Conservation (phyloP, 2,329 filamentous ascomycete species). For the Alternaria viburni region DNA sequence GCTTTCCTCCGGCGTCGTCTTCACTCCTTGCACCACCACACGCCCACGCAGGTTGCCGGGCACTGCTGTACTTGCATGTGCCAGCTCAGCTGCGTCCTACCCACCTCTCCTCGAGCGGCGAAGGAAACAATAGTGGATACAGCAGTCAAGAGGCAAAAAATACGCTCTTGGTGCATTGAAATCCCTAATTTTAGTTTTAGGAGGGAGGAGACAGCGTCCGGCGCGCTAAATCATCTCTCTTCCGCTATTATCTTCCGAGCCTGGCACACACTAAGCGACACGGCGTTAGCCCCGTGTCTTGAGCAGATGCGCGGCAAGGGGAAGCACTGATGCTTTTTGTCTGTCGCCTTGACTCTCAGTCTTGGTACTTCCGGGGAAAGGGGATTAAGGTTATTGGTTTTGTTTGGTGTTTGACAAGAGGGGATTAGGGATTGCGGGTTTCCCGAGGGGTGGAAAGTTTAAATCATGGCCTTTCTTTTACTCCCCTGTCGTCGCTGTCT, state of each 20-base stretch:
- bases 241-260: background rate
- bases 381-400: slow-evolving; percentile 2
- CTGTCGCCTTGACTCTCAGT: background rate
- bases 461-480: background rate
- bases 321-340: background rate
- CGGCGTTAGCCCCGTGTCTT: background rate
- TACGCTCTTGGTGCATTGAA: background rate
- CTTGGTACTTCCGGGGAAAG: background rate
- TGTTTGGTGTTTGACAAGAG: slow-evolving; percentile 1
- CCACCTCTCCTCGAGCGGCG: background rate
- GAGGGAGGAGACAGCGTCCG: background rate
- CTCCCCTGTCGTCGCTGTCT: background rate
- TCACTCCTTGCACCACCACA: background rate
- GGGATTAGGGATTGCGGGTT: background rate
- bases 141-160: background rate
- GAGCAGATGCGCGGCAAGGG: background rate
- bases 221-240: background rate
- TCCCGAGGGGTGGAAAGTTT: background rate
- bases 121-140: background rate
- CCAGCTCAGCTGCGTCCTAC: background rate
- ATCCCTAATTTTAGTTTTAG: background rate
- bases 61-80: background rate
- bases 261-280: background rate
- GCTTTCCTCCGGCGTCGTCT: background rate
- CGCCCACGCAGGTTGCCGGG: background rate